Conservation (phyloP, 345 rosid genomes). For the Diplotaxis tenuifolia region DNA sequence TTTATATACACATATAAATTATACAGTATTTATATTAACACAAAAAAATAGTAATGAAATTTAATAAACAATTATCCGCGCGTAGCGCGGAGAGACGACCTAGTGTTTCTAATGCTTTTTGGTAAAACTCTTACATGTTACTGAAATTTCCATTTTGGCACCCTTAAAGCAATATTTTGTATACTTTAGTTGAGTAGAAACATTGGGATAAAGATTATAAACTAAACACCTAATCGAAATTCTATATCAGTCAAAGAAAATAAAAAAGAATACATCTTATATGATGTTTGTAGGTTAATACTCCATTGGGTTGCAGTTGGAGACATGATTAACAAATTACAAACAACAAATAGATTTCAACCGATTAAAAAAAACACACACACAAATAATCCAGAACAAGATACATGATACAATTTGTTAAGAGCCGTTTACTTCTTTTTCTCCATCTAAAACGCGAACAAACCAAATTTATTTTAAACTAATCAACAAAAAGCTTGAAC, state of each 20-base stretch:
- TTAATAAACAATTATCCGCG: too few relatives aligned
- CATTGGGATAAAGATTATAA: not conserved
- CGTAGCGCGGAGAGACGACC: too few relatives aligned
- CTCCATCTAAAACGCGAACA: not conserved
- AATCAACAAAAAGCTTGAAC: conserved; percentile 2
- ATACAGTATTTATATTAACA: too few relatives aligned
- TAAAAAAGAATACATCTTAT: not conserved
- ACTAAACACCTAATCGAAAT: not conserved
- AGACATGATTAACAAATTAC: not conserved
- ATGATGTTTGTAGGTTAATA: not conserved
- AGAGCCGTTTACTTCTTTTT: not conserved
- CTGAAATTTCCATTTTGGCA: not conserved
- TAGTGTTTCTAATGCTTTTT: not conserved
- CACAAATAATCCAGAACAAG: conserved; percentile 11
- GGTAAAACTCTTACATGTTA: too few relatives aligned
- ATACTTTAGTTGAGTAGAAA: not conserved
- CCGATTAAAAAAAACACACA: not conserved
- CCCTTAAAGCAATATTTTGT: not conserved
- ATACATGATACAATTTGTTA: not conserved
- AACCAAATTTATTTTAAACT: conserved; percentile 10
- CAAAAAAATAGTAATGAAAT: too few relatives aligned
- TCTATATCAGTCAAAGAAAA: not conserved
- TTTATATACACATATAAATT: too few relatives aligned
- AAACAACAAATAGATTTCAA: conserved; percentile 1
- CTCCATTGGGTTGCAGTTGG: not conserved